Evolutionary conservation across 495 filamentous ascomycete species (phyloP).

Genomic region (Cudoniella acicularis): DNA sequence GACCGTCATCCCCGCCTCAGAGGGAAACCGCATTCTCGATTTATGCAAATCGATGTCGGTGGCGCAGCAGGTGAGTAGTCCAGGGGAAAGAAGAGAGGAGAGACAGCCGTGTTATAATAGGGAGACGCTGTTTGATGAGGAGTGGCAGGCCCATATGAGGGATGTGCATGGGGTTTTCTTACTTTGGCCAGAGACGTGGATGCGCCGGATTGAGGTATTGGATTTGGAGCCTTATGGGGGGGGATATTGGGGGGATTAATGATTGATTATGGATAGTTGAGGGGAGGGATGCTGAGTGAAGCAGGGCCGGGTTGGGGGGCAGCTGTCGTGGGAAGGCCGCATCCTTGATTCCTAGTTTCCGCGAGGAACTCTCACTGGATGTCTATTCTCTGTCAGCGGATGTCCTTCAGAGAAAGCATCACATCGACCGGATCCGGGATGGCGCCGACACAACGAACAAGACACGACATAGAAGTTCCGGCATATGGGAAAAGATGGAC

Average conservation of each 20-base stretch:
- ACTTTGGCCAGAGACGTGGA: constrained; percentile 25
- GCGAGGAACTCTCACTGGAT: no score
- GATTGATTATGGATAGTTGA: constrained; percentile 20
- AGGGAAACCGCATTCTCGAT: constrained; percentile 22
- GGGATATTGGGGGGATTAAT: constrained; percentile 21
- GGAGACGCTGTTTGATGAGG: constrained; percentile 24
- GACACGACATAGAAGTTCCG: no score
- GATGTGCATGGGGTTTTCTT: constrained; percentile 24
- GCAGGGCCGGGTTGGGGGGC: no score
- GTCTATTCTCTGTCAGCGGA: no score
- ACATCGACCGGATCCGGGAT: no score
- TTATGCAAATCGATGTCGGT: constrained; percentile 11
- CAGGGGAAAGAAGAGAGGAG: neutral
- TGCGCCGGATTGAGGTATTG: constrained; percentile 23
- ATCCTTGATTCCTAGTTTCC: no score
- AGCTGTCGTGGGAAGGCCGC: no score
- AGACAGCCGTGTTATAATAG: constrained; percentile 22
- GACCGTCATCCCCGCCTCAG: constrained; percentile 19
- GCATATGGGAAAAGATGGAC: no score
- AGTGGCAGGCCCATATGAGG: constrained; percentile 28
- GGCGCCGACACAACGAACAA: no score
- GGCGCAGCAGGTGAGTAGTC: neutral
- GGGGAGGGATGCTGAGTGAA: no score
- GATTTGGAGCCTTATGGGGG: constrained; percentile 25
- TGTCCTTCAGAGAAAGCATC: no score